phyloP scores from a whole-genome alignment of 1,284 basidiomycete species.

The Puccinia hordei region DNA sequence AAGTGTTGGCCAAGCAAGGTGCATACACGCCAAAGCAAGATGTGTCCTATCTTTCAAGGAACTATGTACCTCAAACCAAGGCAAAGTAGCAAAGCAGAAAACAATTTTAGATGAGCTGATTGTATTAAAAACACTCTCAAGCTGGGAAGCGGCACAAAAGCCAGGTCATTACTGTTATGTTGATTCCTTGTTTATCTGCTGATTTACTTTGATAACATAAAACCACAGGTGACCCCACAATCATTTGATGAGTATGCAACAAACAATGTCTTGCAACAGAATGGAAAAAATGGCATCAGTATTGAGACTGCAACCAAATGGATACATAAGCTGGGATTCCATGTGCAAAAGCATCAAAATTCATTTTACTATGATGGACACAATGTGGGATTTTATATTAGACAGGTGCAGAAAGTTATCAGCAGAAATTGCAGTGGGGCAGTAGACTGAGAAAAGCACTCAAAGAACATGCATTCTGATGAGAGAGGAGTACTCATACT shows the following conservation, averaged over 20 bases:
- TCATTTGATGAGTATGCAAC: slow-evolving; percentile 15
- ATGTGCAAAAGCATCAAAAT: neutral
- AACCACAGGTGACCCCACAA: neutral
- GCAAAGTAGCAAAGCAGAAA: neutral
- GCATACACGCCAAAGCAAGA: neutral
- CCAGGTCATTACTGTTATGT: too few relatives aligned
- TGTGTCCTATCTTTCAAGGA: slow-evolving; percentile 12
- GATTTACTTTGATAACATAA: neutral
- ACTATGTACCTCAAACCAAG: neutral
- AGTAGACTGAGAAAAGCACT: too few relatives aligned
- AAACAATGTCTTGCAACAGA: neutral
- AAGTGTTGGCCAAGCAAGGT: neutral
- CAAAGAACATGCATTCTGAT: too few relatives aligned
- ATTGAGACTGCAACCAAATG: neutral
- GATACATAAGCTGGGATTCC: slow-evolving; percentile 37
- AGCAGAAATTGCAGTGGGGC: too few relatives aligned
- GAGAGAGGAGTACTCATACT: too few relatives aligned
- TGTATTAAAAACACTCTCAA: neutral
- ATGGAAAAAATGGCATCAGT: neutral
- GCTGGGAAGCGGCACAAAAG: slow-evolving; percentile 25
- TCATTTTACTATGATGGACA: slow-evolving; percentile 22
- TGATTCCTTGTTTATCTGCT: neutral
- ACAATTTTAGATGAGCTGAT: neutral
- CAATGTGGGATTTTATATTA: too few relatives aligned
- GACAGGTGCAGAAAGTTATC: too few relatives aligned